These are phyloP conservation scores for Phytophthora macrochlamydospora DNA, from an alignment of 352 stramenopile genomes.

Conservation along the genomic window DNA sequence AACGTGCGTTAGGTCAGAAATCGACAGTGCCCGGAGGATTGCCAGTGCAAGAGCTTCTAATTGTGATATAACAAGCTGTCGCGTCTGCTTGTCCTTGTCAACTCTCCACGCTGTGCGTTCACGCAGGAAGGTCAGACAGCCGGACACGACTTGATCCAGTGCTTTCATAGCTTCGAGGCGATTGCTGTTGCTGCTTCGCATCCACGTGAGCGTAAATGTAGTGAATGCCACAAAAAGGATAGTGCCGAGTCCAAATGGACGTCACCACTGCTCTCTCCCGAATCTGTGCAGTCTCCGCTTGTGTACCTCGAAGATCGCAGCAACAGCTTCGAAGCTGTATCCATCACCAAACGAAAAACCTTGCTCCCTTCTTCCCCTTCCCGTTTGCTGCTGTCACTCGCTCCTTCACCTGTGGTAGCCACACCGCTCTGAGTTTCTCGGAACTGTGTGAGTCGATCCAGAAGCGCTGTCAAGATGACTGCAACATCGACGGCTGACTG, in stretches of 20 bases:
- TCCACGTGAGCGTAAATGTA: constrained; percentile 50
- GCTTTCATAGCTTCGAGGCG: constrained; percentile 23
- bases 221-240: constrained; percentile 60
- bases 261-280: constrained; percentile 12
- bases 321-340: constrained; percentile 26
- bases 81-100: constrained; percentile 32
- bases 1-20: constrained; percentile 48
- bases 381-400: constrained; percentile 17
- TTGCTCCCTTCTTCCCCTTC: constrained; percentile 18
- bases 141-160: constrained; percentile 34
- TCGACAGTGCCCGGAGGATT: constrained; percentile 39
- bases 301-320: constrained; percentile 24
- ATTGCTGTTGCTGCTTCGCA: constrained; percentile 9
- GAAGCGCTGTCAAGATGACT: constrained; percentile 92
- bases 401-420: constrained; percentile 8
- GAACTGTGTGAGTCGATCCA: constrained; percentile 95
- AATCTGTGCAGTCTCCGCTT: constrained; percentile 4
- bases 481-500: constrained; percentile 92
- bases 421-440: constrained; percentile 38
- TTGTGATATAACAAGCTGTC: constrained; percentile 28
- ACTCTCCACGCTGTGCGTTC: constrained; percentile 32
- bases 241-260: constrained; percentile 33
- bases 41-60: constrained; percentile 32
- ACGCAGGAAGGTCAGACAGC: constrained; percentile 33
- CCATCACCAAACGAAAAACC: constrained; percentile 29